A percentile compares a stretch with the other conserved stretches of the same genome.
phyloP scores from a whole-genome alignment of 2,329 filamentous ascomycete genomes.

The Fusarium clavum region DNA sequence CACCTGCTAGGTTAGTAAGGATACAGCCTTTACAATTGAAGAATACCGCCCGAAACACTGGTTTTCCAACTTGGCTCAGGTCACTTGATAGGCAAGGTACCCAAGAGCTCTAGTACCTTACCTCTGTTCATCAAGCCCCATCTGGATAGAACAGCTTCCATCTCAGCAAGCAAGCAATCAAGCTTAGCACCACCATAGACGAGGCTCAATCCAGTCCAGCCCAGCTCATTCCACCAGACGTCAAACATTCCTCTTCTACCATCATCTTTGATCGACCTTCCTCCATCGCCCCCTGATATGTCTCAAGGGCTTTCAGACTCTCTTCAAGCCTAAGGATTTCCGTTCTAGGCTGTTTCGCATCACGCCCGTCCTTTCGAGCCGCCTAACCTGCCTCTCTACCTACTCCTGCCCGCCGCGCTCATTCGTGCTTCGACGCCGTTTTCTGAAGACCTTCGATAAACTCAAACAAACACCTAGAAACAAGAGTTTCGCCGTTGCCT shows the following conservation, averaged over 20 bases:
- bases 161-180: slow-evolving; percentile 25
- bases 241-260: slow-evolving; percentile 46
- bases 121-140: slow-evolving; percentile 35
- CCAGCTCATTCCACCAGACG: slow-evolving; percentile 46
- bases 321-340: slow-evolving; percentile 32
- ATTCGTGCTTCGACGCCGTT: slow-evolving; percentile 29
- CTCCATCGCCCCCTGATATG: slow-evolving; percentile 31
- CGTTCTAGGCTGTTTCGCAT: slow-evolving; percentile 34
- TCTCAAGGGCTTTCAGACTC: slow-evolving; percentile 30
- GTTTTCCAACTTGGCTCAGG: slow-evolving; percentile 38
- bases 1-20: slow-evolving; percentile 9
- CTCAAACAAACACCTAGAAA: slow-evolving; percentile 25
- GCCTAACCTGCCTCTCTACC: slow-evolving; percentile 10
- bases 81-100: slow-evolving; percentile 32
- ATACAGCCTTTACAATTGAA: slow-evolving; percentile 11
- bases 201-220: slow-evolving; percentile 39
- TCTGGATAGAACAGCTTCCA: slow-evolving; percentile 35
- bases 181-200: slow-evolving; percentile 24
- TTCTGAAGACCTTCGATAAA: slow-evolving; percentile 33
- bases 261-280: slow-evolving; percentile 43
- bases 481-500: slow-evolving; percentile 33
- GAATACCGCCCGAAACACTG: slow-evolving; percentile 37
- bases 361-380: slow-evolving; percentile 23
- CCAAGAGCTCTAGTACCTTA: slow-evolving; percentile 19
- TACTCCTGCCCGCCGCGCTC: slow-evolving; percentile 6